phyloP scores from a whole-genome alignment of 176 grass and related monocot genomes.

The Hyparrhenia diplandra region DNA sequence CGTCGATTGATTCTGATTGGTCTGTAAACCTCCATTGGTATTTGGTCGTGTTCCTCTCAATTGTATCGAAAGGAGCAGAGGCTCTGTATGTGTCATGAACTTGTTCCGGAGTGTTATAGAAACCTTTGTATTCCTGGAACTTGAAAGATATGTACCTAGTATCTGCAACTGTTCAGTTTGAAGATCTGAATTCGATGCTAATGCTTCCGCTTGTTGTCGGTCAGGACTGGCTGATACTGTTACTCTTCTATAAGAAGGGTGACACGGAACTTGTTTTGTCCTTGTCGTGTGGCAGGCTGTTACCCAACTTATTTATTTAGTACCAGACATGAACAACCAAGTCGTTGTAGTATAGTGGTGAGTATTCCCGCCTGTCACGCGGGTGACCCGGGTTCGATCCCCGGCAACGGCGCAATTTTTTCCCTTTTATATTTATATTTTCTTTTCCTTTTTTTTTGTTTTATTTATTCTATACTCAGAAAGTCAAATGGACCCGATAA shows the following conservation, averaged over 20 bases:
- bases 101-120: background rate
- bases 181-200: background rate
- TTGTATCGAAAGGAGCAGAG: background rate
- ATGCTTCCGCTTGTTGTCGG: background rate
- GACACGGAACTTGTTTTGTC: background rate
- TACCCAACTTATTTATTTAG: no score
- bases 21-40: background rate
- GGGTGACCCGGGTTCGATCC: slow-evolving; percentile 87
- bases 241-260: background rate
- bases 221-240: background rate
- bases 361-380: slow-evolving; percentile 96
- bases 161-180: background rate
- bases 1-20: background rate
- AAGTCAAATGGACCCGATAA: no score
- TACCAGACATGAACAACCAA: background rate
- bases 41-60: slow-evolving; percentile 4
- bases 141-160: background rate
- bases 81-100: slow-evolving; percentile 9
- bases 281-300: background rate
- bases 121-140: background rate
- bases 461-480: no score
- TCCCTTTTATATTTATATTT: no score
- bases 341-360: slow-evolving; percentile 96
- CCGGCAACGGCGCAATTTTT: slow-evolving; percentile 50
- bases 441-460: no score